Percentiles rank a stretch among this genome's conserved stretches.
Conservation (phyloP, 2,329 filamentous ascomycete genomes). For the Fusarium phyllophilum region DNA sequence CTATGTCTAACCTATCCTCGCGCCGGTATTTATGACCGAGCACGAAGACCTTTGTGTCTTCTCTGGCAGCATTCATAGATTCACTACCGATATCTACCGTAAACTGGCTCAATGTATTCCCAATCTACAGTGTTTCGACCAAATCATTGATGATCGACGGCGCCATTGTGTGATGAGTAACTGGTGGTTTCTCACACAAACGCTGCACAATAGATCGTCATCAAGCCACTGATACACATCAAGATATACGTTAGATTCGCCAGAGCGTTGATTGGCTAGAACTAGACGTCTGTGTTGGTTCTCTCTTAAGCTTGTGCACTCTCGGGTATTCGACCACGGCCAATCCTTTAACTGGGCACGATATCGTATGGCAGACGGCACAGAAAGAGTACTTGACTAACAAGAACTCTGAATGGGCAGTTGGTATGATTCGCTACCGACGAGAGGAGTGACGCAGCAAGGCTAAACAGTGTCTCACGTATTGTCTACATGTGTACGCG, state of each 20-base stretch:
- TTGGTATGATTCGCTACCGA: not conserved
- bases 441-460: not conserved
- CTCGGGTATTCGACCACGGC: constrained; percentile 2
- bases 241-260: not conserved
- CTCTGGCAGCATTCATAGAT: not conserved
- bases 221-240: constrained; percentile 14
- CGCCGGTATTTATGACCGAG: constrained; percentile 13
- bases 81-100: not conserved
- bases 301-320: constrained; percentile 2
- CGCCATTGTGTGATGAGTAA: constrained; percentile 26
- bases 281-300: not conserved
- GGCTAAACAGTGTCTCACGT: constrained; percentile 13
- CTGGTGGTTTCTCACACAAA: not conserved
- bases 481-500: not conserved
- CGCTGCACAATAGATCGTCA: constrained; percentile 11
- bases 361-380: not conserved
- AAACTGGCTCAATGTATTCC: constrained; percentile 1
- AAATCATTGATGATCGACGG: not conserved
- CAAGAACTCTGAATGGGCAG: not conserved
- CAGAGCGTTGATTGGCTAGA: not conserved
- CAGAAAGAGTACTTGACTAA: not conserved
- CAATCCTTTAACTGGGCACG: not conserved
- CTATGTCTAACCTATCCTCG: not conserved
- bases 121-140: not conserved
- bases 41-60: not conserved